Evolutionary conservation across 2,329 filamentous ascomycete species (phyloP), one percentile per base, ranked within the genome.

Genomic region (Fusarium sp.): DNA sequence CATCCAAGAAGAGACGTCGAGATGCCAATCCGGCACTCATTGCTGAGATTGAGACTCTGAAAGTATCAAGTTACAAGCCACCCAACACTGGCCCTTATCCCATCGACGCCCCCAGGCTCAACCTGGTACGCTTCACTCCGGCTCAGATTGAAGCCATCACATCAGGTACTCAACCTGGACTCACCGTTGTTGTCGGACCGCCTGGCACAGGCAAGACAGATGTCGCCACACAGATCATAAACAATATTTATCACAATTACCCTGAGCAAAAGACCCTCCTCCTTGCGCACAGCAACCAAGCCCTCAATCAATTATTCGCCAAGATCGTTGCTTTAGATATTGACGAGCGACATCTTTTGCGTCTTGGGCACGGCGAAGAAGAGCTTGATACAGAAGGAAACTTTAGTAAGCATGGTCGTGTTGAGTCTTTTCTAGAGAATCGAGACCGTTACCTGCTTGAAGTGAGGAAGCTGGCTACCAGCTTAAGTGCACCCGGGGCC

Each of bases 121-220:
- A 98, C 72, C 77, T 80, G 37, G 85, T 98, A 46, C 91, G 92
- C 27, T 99, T 98, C 72, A 99, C 95, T 5, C 87, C 94, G 31
- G 87, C 91, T 33, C 95, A 98, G 76, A 85, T 96, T 25, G 91
- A 98, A 73, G 95, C 95, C 23, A 95, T 99, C 70, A 88, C 91
- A 57, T 97, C 94, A 36, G 95, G 95, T 17, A 93, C 92, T 7
- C 96, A 99, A 70, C 94, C 95, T 32, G 95, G 96, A 17, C 82
- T 99, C 47, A 97, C 94, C 1, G 86, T 99, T 43, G 90, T 99
- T 67, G 92, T 99, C 61, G 95, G 95, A 1, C 95, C 95, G 49
- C 95, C 95, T 8, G 95, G 95, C 50, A 99, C 95, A 7, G 95
- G 96, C 61, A 99, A 99, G 80, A 99, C 95, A n/a, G 95, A 99